These are phyloP conservation scores for Ogataea minuta DNA, from an alignment of 805 yeast genomes.

Conservation along the genomic window DNA sequence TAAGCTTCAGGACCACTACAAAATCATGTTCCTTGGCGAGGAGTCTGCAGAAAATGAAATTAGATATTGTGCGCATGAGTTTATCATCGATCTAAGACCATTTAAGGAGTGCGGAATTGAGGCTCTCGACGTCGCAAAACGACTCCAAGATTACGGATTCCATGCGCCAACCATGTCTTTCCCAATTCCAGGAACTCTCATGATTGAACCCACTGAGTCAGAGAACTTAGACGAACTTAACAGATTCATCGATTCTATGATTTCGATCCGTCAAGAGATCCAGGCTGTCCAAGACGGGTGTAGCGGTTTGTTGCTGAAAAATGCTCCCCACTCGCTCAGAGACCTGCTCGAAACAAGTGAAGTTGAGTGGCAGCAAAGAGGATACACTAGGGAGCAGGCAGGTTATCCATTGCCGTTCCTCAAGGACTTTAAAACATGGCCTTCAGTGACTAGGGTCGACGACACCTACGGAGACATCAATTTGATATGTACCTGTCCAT, in stretches of 20 bases:
- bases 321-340: slow-evolving; percentile 87
- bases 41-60: slow-evolving; percentile 31
- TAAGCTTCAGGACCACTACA: slow-evolving; percentile 65
- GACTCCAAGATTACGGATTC: slow-evolving; percentile 97
- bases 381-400: slow-evolving; percentile 90
- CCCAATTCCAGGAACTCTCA: slow-evolving; percentile 96
- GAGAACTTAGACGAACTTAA: slow-evolving; percentile 87
- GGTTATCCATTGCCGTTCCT: slow-evolving; percentile 86
- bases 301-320: slow-evolving; percentile 67
- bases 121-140: slow-evolving; percentile 95
- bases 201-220: slow-evolving; percentile 98
- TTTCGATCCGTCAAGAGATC: slow-evolving; percentile 80
- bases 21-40: slow-evolving; percentile 69
- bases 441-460: slow-evolving; percentile 87
- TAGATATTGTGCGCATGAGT: slow-evolving; percentile 93
- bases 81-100: slow-evolving; percentile 85
- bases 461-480: slow-evolving; percentile 94
- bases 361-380: slow-evolving; percentile 77
- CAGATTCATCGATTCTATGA: slow-evolving; percentile 84
- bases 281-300: slow-evolving; percentile 65
- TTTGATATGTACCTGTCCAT: slow-evolving; percentile 89
- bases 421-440: slow-evolving; percentile 85
- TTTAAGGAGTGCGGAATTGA: slow-evolving; percentile 80
- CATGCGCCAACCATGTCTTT: slow-evolving; percentile 99
- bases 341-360: slow-evolving; percentile 64